These are phyloP conservation scores for Aphanocladium album DNA, from an alignment of 2,329 filamentous ascomycete genomes.

Conservation along the genomic window DNA sequence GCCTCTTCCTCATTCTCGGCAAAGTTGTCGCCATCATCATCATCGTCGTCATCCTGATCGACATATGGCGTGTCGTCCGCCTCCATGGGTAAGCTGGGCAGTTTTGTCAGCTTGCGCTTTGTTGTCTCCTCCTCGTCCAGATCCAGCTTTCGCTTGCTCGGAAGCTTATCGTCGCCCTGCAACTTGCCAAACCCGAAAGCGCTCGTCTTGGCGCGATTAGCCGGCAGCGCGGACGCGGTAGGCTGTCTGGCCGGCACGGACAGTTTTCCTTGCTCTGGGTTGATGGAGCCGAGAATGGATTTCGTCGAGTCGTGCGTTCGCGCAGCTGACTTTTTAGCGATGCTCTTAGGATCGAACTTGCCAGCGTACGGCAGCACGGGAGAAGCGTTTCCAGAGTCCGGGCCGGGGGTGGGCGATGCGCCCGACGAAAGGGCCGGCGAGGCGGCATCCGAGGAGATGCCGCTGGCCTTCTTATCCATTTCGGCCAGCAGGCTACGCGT, in stretches of 20 bases:
- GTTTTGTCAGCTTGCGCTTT: slow-evolving; percentile 83
- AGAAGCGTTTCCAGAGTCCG: slow-evolving; percentile 40
- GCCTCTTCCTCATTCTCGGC: slow-evolving; percentile 82
- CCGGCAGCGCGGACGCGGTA: slow-evolving; percentile 53
- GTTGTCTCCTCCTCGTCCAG: slow-evolving; percentile 86
- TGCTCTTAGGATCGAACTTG: slow-evolving; percentile 83
- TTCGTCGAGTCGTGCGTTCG: slow-evolving; percentile 50
- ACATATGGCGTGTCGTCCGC: slow-evolving; percentile 56
- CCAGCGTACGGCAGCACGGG: slow-evolving; percentile 61
- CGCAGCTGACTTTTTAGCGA: slow-evolving; percentile 70
- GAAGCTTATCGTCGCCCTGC: slow-evolving; percentile 56
- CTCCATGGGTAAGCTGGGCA: slow-evolving; percentile 70
- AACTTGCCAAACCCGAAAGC: slow-evolving; percentile 78
- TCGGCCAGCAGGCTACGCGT: slow-evolving; percentile 64
- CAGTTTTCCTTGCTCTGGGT: slow-evolving; percentile 33
- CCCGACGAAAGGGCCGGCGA: slow-evolving; percentile 50
- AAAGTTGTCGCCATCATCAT: slow-evolving; percentile 71
- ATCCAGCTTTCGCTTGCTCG: slow-evolving; percentile 69
- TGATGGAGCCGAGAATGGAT: slow-evolving; percentile 42
- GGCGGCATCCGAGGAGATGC: slow-evolving; percentile 30
- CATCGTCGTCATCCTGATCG: slow-evolving; percentile 62
- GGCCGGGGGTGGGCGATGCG: slow-evolving; percentile 41
- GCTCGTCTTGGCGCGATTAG: slow-evolving; percentile 68
- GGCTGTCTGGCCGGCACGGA: slow-evolving; percentile 28
- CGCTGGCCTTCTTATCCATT: slow-evolving; percentile 65